A percentile compares a stretch with the other conserved stretches of the same genome.
These are phyloP conservation scores for Cercophora scortea DNA, from an alignment of 495 filamentous ascomycete species.

Conservation along the genomic window DNA sequence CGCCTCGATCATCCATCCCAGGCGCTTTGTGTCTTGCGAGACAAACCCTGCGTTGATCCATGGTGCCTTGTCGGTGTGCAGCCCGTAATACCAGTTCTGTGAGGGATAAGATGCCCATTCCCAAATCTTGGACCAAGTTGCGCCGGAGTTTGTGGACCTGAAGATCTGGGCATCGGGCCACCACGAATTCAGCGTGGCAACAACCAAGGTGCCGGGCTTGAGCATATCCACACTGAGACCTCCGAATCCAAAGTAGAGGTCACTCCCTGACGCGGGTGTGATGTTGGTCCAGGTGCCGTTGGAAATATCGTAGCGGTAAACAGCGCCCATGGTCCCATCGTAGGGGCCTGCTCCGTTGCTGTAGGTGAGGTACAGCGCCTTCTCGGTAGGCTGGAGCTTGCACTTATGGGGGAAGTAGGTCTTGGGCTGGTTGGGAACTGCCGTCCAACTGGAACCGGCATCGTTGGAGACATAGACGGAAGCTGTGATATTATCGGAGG, in stretches of 20 bases:
- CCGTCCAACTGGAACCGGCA: conserved; percentile 44
- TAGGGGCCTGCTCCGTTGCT: conserved; percentile 48
- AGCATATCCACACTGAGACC: conserved; percentile 47
- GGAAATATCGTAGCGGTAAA: conserved; percentile 46
- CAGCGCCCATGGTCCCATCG: conserved; percentile 42
- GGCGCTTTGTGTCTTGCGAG: conserved; percentile 37
- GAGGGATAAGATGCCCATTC: conserved; percentile 42
- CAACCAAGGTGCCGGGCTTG: conserved; percentile 47
- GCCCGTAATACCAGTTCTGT: conserved; percentile 35
- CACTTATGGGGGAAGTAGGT: conserved; percentile 50
- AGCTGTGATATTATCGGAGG: conserved; percentile 42
- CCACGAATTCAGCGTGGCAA: conserved; percentile 50
- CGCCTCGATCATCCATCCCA: conserved; percentile 59
- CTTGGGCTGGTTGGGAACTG: conserved; percentile 40
- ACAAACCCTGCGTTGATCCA: conserved; percentile 43
- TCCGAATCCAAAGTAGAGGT: conserved; percentile 46
- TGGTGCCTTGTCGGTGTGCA: conserved; percentile 34
- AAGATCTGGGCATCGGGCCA: conserved; percentile 52
- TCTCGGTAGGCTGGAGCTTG: conserved; percentile 44
- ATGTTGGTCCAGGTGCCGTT: conserved; percentile 46
- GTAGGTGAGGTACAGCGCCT: conserved; percentile 50
- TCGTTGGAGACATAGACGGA: conserved; percentile 49
- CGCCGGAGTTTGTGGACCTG: conserved; percentile 44
- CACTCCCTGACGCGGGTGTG: conserved; percentile 36
- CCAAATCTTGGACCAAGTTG: conserved; percentile 46